Evolutionary conservation across 306 rosid species (phyloP).

Genomic region (Myrica gale): DNA sequence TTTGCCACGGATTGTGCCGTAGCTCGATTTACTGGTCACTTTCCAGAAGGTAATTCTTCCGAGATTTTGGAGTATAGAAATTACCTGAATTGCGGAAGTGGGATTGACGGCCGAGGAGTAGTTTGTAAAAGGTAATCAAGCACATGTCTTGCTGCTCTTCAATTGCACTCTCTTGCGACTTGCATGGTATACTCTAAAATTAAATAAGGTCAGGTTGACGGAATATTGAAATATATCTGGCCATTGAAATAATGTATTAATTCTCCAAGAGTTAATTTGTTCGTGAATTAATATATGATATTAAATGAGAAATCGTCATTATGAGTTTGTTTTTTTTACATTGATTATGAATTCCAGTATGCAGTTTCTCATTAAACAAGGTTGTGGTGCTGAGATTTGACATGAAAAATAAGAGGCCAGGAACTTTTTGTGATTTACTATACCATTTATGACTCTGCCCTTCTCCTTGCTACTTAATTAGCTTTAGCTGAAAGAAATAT

Average conservation of each 20-base stretch:
- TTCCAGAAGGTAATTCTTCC: not conserved
- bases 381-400: not conserved
- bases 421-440: too few relatives aligned
- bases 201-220: not conserved
- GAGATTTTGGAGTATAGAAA: constrained; percentile 6
- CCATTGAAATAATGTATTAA: too few relatives aligned
- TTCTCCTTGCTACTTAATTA: too few relatives aligned
- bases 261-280: too few relatives aligned
- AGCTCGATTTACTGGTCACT: constrained; percentile 21
- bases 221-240: not conserved
- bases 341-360: too few relatives aligned
- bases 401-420: too few relatives aligned
- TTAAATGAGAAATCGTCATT: too few relatives aligned
- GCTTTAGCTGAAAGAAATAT: too few relatives aligned
- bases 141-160: not conserved
- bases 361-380: not conserved
- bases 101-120: constrained; percentile 37
- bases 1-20: constrained; percentile 34
- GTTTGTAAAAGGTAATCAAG: constrained; percentile 37
- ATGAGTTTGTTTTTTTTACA: too few relatives aligned
- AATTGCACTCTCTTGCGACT: constrained; percentile 33
- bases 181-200: not conserved
- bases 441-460: too few relatives aligned
- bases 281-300: too few relatives aligned
- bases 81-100: constrained; percentile 34